Evolutionary conservation across 768 basidiomycete species (phyloP).

Genomic region (Boletus subparvulus): DNA sequence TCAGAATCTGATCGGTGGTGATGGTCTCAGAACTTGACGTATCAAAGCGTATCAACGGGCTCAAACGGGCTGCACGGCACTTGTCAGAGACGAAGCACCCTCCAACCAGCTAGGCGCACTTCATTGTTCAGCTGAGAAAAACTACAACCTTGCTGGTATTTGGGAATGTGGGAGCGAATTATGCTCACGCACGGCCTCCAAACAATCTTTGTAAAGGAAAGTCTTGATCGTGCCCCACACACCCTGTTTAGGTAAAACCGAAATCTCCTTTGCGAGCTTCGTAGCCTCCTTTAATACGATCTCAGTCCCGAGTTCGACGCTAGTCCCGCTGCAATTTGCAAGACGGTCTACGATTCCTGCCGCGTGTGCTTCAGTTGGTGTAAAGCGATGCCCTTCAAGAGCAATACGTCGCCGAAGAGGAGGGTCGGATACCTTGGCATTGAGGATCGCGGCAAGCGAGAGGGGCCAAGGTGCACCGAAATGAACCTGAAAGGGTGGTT

Average conservation of each 20-base stretch:
- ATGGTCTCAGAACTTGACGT: neutral
- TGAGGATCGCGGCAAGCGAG: conserved; percentile 63
- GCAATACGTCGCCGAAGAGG: conserved; percentile 66
- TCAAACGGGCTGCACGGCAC: neutral
- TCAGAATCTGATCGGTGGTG: conserved; percentile 9
- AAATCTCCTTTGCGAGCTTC: conserved; percentile 55
- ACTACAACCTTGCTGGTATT: conserved; percentile 18
- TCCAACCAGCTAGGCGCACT: conserved; percentile 6
- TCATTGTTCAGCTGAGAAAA: neutral
- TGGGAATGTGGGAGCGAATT: conserved; percentile 5
- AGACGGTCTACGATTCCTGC: conserved; percentile 71
- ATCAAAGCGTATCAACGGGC: neutral
- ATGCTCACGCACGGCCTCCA: conserved; percentile 35
- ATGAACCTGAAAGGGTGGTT: conserved; percentile 50
- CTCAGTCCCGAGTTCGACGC: conserved; percentile 55
- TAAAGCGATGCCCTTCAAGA: conserved; percentile 79
- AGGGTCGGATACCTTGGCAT: conserved; percentile 62
- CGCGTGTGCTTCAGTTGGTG: conserved; percentile 64
- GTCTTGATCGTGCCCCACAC: conserved; percentile 75
- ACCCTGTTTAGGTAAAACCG: conserved; percentile 51
- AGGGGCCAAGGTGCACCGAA: conserved; percentile 82
- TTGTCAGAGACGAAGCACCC: conserved; percentile 2
- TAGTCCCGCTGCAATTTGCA: conserved; percentile 26
- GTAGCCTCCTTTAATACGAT: conserved; percentile 62
- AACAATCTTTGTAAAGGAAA: conserved; percentile 55